Evolutionary conservation across 2,329 filamentous ascomycete species (phyloP), one percentile per base, ranked within the genome.

Genomic region (Penicillium sclerotigenum): DNA sequence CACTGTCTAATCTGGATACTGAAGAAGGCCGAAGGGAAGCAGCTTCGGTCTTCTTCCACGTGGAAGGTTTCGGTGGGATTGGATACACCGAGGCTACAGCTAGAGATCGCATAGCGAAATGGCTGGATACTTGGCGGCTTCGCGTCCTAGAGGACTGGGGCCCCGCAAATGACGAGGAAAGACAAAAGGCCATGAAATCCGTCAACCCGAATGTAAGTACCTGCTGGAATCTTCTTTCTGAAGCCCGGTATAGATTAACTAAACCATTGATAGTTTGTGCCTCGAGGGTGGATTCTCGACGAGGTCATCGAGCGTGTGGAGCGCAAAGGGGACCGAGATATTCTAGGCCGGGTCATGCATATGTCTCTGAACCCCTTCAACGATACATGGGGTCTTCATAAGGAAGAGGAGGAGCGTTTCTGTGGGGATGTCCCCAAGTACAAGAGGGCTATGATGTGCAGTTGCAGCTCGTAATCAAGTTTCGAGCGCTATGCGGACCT

Each of bases 291-390:
- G 92, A 84, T 99, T 49, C 80, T 99, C 20, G 93, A 97, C 71
- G 94, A 99, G 73, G 73, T 99, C 14, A 97, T 99, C 63, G 84
- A 88, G 43, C 83, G 90, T 10, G 92, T 97, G 0, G 91, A 97
- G 73, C 90, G 90, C 71, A 85, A 87, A 49, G 85, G 86, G 2
- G 92, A 99, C 68, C 81, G 90, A 53, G 87, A 91, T 9, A 86
- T 97, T 34, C 73, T 99, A 42, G 79, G 83, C 13, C 81, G 87
- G 29, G 81, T 94, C 24, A 90, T 96, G 87, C 84, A 90, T 42
- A 88, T 97, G 86, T 84, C 87, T 2, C 76, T 93, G 38, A 80
- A 90, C 66, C 94, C 94, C 0, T 99, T 97, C 67, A 82, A 90
- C 55, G 93, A 97, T 75, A 78, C 43, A 68, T 80, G 65, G 74